These are phyloP conservation scores for Pseudogymnoascus sp. DNA, from an alignment of 2,329 filamentous ascomycete genomes.

Conservation along the genomic window DNA sequence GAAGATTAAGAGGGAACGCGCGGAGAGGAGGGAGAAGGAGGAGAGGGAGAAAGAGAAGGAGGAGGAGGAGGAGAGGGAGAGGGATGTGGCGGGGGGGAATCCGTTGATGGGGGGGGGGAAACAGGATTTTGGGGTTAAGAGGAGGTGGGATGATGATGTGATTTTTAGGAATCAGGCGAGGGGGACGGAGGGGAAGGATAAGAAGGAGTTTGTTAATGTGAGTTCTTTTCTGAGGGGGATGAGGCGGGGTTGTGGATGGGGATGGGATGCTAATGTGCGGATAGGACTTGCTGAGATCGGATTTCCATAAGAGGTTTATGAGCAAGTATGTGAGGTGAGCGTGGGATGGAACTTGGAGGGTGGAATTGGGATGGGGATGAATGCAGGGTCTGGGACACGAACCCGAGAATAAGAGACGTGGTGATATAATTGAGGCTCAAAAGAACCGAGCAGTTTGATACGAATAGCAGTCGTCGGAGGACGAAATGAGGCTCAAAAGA, in stretches of 20 bases:
- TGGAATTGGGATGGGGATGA: neutral
- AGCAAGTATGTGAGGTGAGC: conserved; percentile 31
- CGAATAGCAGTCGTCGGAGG: neutral
- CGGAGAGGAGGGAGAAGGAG: conserved; percentile 67
- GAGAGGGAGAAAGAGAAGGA: conserved; percentile 69
- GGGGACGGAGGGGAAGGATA: conserved; percentile 85
- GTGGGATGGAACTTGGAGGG: neutral
- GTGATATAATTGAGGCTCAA: neutral
- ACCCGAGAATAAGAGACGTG: neutral
- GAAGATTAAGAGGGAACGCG: conserved; percentile 82
- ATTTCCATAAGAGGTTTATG: conserved; percentile 99
- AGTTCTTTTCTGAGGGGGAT: conserved; percentile 30
- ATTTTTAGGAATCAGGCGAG: conserved; percentile 98
- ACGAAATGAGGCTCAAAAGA: neutral
- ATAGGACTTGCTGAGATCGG: conserved; percentile 78
- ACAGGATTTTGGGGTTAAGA: conserved; percentile 80
- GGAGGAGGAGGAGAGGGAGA: conserved; percentile 76
- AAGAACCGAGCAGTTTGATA: neutral
- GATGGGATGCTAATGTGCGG: conserved; percentile 11
- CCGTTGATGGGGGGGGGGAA: conserved; percentile 66
- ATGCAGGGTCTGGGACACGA: neutral
- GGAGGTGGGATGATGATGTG: conserved; percentile 93
- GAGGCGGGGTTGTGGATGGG: conserved; percentile 7
- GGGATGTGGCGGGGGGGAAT: conserved; percentile 86
- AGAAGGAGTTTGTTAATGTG: conserved; percentile 95